Evolutionary conservation across 805 yeast genomes (phyloP), one percentile per base, ranked within the genome.

Genomic region (Yarrowia porcina): DNA sequence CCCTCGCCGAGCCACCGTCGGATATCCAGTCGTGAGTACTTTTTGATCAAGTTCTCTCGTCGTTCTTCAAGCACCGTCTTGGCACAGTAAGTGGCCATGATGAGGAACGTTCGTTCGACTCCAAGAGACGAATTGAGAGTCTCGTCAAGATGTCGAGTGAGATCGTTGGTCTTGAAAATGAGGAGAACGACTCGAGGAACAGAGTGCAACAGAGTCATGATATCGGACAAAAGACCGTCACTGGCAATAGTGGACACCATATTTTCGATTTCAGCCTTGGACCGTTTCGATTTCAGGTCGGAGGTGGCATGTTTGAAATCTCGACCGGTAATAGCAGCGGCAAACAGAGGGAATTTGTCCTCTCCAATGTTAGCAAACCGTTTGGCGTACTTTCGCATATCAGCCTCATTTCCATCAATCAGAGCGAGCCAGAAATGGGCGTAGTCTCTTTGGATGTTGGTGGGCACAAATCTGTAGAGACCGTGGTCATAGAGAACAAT

Each of bases 401-500:
- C 76, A 1, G 77, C 80, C 12, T 80, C 80, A 71, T 92, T 84
- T 41, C 82, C 82, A 67, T 90, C 93, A 64, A 94, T 75, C 59
- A 94, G 76, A 0, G 97, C 90, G 18, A 94, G 76, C 99, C 99
- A 94, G 71, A 94, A 90, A 66, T 85, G 88, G 1, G 97, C 89
- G 73, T 94, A 94, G 65, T 88, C 87, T 18, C 90, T 77, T 66
- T 96, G 83, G 82, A 88, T 83, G 62, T 83, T 80, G 1, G 86
- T 77, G 0, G 96, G 88, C 12, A 96, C 90, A 64, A 87, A 83
- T 65, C 99, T 80, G 73, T 94, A 94, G 18, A 94, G 78, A 0
- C 99, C 99, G 73, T 94, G 99, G 75, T 94, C 99, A 72, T 90
- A 96, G 18, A 94, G 78, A 7, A 94, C 79, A 59, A 94, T 89